Evolutionary conservation across 192 early-diverging fungal species (phyloP).

Genomic region (Dispira simplex): DNA sequence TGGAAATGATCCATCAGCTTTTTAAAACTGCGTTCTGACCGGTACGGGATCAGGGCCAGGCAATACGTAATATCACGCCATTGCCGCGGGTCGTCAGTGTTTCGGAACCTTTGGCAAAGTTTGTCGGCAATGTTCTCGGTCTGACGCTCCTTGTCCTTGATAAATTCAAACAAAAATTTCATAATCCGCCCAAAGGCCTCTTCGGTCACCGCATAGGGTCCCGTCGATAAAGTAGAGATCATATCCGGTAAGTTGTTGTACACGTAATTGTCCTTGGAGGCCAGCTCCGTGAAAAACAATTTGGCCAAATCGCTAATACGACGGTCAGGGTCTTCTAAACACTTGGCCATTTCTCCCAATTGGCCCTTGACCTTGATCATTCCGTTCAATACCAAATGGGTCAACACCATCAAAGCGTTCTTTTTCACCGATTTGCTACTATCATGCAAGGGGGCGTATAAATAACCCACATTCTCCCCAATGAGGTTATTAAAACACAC

Average conservation of each 20-base stretch:
- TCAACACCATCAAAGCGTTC: conserved; percentile 97
- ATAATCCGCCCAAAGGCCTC: conserved; percentile 78
- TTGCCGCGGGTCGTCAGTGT: conserved; percentile 49
- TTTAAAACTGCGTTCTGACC: conserved; percentile 71
- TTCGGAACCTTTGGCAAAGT: conserved; percentile 86
- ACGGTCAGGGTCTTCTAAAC: conserved; percentile 72
- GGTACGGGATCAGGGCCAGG: conserved; percentile 76
- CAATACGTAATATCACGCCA: conserved; percentile 94
- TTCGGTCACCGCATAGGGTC: conserved; percentile 54
- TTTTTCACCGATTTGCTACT: conserved; percentile 70
- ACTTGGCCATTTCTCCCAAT: conserved; percentile 96
- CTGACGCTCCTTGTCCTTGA: conserved; percentile 82
- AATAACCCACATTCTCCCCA: conserved; percentile 88
- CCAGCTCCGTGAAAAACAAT: conserved; percentile 91
- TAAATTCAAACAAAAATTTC: conserved; percentile 91
- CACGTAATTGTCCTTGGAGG: conserved; percentile 93
- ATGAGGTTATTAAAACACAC: conserved; percentile 96
- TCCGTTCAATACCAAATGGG: conserved; percentile 93
- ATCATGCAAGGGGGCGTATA: conserved; percentile 87
- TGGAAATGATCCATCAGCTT: conserved; percentile 73
- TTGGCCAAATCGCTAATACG: conserved; percentile 85
- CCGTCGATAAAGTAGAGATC: conserved; percentile 75
- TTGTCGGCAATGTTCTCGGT: conserved; percentile 93
- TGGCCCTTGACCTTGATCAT: conserved; percentile 99
- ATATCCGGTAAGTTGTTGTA: conserved; percentile 99